Conservation (phyloP, 441 rosid species). For the Erodium moschatum region DNA sequence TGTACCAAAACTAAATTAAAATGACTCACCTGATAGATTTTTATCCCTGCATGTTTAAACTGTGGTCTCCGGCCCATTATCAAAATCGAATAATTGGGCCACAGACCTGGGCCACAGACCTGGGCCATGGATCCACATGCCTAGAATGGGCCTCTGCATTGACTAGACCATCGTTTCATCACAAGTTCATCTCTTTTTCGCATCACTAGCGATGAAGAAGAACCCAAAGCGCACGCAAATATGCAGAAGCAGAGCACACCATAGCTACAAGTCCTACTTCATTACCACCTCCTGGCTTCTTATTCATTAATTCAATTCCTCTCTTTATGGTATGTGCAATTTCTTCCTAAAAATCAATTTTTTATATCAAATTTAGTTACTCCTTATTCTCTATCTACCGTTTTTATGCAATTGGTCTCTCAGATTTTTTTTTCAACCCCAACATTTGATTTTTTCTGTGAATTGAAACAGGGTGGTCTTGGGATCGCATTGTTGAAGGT, state of each 20-base stretch:
- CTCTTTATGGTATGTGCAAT: background rate
- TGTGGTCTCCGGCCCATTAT: too few relatives aligned
- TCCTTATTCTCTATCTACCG: background rate
- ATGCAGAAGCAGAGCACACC: background rate
- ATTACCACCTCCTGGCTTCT: background rate
- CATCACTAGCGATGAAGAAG: background rate
- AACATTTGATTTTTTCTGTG: background rate
- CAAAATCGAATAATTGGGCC: background rate
- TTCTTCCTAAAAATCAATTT: too few relatives aligned
- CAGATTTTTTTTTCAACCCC: background rate
- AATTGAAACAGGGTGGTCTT: conserved; percentile 6
- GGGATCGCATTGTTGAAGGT: conserved; percentile 9
- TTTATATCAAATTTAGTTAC: too few relatives aligned
- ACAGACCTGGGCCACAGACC: background rate
- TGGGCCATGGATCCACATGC: background rate
- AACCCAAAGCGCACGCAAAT: conserved; percentile 5
- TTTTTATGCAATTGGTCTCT: background rate
- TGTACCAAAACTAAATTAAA: too few relatives aligned
- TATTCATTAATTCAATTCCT: background rate
- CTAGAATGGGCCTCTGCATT: background rate
- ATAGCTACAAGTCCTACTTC: background rate
- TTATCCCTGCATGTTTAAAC: too few relatives aligned
- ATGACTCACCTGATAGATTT: too few relatives aligned
- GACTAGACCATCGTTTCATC: background rate
- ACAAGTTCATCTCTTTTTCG: background rate